phyloP scores from a whole-genome alignment of 257 asterid species.

The Solanum chmielewskii region DNA sequence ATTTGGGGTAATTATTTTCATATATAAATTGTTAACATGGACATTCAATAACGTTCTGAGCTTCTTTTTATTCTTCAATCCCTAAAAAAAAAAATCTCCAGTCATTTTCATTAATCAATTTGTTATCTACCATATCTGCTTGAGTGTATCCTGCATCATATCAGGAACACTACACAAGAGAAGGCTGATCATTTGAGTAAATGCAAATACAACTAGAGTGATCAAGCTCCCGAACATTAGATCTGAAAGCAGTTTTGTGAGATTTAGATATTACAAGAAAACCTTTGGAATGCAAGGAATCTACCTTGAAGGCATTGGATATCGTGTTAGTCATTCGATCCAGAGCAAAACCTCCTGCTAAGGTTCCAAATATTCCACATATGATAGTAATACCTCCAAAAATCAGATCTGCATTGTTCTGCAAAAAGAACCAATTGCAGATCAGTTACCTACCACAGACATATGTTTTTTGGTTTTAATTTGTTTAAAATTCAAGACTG shows the following conservation, averaged over 20 bases:
- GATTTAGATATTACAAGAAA: not conserved
- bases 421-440: slow-evolving; percentile 1
- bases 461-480: not conserved
- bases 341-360: slow-evolving; percentile 72
- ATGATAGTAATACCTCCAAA: slow-evolving; percentile 80
- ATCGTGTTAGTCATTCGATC: slow-evolving; percentile 65
- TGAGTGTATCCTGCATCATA: not conserved
- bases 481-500: not conserved
- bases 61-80: not conserved
- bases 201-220: not conserved
- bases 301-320: slow-evolving; percentile 85
- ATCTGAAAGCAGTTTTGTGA: not conserved
- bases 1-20: not conserved
- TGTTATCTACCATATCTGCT: too few species aligned
- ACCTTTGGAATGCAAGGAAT: not conserved
- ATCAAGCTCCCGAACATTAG: not conserved
- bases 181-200: not conserved
- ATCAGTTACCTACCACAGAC: not conserved
- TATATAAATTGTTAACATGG: not conserved
- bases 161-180: not conserved
- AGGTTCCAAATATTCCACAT: slow-evolving; percentile 75
- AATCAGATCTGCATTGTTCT: slow-evolving; percentile 74
- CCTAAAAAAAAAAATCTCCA: not conserved
- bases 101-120: not conserved
- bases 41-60: not conserved